These are phyloP conservation scores for Epithele typhae DNA, from an alignment of 768 basidiomycete species.

Conservation along the genomic window DNA sequence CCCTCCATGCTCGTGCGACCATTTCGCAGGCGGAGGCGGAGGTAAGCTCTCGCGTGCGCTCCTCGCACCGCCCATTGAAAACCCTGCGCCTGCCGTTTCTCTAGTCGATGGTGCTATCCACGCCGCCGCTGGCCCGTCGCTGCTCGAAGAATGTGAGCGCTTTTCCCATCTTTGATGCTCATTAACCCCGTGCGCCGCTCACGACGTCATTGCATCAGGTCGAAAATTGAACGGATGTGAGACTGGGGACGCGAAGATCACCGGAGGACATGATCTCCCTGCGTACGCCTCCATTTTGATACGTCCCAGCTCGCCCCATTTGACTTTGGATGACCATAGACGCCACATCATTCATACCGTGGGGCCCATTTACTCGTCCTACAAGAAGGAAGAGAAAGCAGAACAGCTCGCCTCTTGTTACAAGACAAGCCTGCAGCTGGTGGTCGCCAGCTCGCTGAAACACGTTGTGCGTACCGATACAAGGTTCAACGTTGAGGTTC, in stretches of 20 bases:
- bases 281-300: slow-evolving; percentile 50
- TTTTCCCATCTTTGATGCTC: neutral
- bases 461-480: slow-evolving; percentile 48
- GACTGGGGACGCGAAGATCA: slow-evolving; percentile 77
- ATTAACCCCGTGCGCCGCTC: neutral
- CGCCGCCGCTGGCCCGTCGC: slow-evolving; percentile 59
- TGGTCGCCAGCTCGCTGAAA: slow-evolving; percentile 52
- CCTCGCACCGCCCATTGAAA: neutral
- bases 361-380: slow-evolving; percentile 60
- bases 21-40: slow-evolving; percentile 64
- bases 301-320: too few relatives aligned
- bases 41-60: slow-evolving; percentile 37
- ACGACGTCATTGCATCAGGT: slow-evolving; percentile 37
- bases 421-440: slow-evolving; percentile 54
- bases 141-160: slow-evolving; percentile 64
- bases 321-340: slow-evolving; percentile 30
- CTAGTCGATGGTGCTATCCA: slow-evolving; percentile 84
- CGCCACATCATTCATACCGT: slow-evolving; percentile 78
- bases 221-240: slow-evolving; percentile 59
- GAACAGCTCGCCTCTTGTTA: slow-evolving; percentile 67
- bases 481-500: too few relatives aligned
- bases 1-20: too few relatives aligned
- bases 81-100: neutral
- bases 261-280: slow-evolving; percentile 70
- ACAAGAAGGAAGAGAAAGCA: slow-evolving; percentile 40